These are phyloP conservation scores for Barbatosphaeria neglecta DNA, from an alignment of 495 filamentous ascomycete genomes.

Conservation along the genomic window DNA sequence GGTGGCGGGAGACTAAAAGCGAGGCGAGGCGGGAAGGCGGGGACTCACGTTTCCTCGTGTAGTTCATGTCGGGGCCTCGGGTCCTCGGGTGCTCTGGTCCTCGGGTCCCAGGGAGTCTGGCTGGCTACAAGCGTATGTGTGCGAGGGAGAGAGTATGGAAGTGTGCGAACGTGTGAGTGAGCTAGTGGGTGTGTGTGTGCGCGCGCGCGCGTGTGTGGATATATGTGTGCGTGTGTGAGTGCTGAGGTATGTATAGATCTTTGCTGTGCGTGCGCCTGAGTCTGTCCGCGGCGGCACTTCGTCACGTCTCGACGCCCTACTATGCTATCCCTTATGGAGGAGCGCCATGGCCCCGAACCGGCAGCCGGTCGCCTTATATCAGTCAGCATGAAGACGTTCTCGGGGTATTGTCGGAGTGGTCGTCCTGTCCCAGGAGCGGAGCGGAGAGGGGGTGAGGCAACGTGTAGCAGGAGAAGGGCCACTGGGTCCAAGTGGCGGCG, in stretches of 20 bases:
- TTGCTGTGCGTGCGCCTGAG: too few relatives aligned
- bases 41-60: slow-evolving; percentile 21
- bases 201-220: too few relatives aligned
- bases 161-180: too few relatives aligned
- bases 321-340: not conserved
- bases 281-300: too few relatives aligned
- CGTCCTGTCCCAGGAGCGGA: not conserved
- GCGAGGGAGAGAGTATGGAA: too few relatives aligned
- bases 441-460: too few relatives aligned
- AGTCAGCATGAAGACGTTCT: not conserved
- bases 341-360: not conserved
- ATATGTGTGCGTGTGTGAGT: too few relatives aligned
- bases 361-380: not conserved
- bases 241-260: too few relatives aligned
- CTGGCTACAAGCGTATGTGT: too few relatives aligned
- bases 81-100: not conserved
- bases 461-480: not conserved
- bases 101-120: too few relatives aligned
- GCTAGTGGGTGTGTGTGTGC: not conserved
- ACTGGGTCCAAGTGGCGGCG: not conserved
- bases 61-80: slow-evolving; percentile 13
- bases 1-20: not conserved
- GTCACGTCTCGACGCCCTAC: not conserved
- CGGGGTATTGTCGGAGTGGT: not conserved
- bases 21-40: not conserved